These are phyloP conservation scores for Geranomyces michiganensis DNA, from an alignment of 192 early-diverging fungal genomes.

Conservation along the genomic window DNA sequence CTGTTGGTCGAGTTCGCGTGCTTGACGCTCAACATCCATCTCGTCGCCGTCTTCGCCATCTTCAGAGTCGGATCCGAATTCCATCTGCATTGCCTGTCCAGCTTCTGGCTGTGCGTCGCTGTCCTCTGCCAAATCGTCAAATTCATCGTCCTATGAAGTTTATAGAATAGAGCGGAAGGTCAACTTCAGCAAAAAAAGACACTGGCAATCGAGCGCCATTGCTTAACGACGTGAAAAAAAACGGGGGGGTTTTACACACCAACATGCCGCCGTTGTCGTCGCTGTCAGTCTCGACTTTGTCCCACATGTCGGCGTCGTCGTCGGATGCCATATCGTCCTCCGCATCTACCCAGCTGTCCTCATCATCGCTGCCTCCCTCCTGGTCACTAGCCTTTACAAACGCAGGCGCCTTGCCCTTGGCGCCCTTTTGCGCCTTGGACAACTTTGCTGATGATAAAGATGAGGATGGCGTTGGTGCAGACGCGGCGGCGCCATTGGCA, in stretches of 20 bases:
- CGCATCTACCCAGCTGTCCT: conserved; percentile 33
- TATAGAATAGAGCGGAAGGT: no score
- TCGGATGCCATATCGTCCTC: conserved; percentile 24
- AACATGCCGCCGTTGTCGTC: conserved; percentile 37
- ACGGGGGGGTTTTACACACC: conserved; percentile 1
- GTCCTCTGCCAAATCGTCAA: conserved; percentile 33
- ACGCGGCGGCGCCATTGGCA: neutral
- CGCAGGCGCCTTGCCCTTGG: neutral
- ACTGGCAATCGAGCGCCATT: no score
- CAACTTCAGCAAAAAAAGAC: no score
- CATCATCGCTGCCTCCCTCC: conserved; percentile 31
- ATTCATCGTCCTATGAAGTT: conserved; percentile 35
- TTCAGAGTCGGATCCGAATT: conserved; percentile 49
- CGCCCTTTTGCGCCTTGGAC: neutral
- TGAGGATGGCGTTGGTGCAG: no score
- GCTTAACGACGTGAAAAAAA: neutral
- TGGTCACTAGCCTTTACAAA: neutral
- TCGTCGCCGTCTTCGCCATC: conserved; percentile 57
- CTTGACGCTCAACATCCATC: conserved; percentile 75
- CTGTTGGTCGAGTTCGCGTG: conserved; percentile 62
- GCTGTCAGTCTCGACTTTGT: conserved; percentile 34
- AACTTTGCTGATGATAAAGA: no score
- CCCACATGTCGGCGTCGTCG: conserved; percentile 25
- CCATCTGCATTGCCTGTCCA: conserved; percentile 28
- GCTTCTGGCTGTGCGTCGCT: conserved; percentile 32